phyloP scores from a whole-genome alignment of 73 alveolate species.

The Uronychia binucleata region DNA sequence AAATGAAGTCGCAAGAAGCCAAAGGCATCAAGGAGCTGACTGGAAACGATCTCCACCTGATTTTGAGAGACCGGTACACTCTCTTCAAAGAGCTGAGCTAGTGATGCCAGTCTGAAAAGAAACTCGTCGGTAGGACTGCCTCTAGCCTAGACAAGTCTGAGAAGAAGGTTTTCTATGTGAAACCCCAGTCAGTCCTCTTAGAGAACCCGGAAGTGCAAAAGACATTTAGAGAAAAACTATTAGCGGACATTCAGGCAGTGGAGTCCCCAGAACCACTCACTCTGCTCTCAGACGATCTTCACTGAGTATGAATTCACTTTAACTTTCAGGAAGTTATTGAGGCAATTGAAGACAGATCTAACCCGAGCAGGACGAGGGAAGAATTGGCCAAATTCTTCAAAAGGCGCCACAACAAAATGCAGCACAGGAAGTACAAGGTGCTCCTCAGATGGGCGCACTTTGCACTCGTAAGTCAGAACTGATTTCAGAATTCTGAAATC shows the following conservation, averaged over 20 bases:
- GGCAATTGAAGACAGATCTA: constrained; percentile 6
- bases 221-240: constrained; percentile 35
- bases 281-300: constrained; percentile 42
- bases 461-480: constrained; percentile 5
- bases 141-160: constrained; percentile 40
- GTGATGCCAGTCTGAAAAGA: constrained; percentile 31
- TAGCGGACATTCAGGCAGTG: constrained; percentile 1
- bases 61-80: constrained; percentile 28
- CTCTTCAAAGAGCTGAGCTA: constrained; percentile 41
- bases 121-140: constrained; percentile 4
- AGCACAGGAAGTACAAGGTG: constrained; percentile 49
- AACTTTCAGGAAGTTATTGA: constrained; percentile 19
- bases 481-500: constrained; percentile 24
- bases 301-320: constrained; percentile 10
- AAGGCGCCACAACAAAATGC: constrained; percentile 38
- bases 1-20: background rate
- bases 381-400: constrained; percentile 40
- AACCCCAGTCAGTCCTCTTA: constrained; percentile 31
- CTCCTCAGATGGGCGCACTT: constrained; percentile 50
- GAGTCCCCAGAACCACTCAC: constrained; percentile 53
- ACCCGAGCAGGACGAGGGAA: constrained; percentile 12
- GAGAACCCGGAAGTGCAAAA: constrained; percentile 45
- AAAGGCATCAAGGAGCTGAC: background rate
- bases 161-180: constrained; percentile 48
- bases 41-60: constrained; percentile 36